Conservation (phyloP, 345 rosid species). For the Bretschneidera sinensis region DNA sequence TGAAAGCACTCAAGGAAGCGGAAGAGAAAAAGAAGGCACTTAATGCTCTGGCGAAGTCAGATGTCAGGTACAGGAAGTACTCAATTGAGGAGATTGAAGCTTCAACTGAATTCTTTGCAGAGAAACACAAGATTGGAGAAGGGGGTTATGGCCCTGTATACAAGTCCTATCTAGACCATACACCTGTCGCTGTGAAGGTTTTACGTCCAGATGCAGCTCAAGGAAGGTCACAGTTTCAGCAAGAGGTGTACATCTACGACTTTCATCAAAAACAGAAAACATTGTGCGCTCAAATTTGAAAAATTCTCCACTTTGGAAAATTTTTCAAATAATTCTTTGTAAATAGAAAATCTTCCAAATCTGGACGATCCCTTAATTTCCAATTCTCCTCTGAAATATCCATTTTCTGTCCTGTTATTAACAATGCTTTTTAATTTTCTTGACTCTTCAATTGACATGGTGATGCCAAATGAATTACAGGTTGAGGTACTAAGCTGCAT, state of each 20-base stretch:
- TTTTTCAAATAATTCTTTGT: too few relatives aligned
- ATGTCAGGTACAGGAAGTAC: constrained; percentile 71
- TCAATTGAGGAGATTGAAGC: constrained; percentile 77
- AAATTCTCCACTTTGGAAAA: background rate
- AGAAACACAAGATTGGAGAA: constrained; percentile 72
- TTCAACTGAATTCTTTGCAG: constrained; percentile 68
- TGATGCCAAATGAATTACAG: constrained; percentile 27
- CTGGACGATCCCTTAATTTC: background rate
- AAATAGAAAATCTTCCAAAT: too few relatives aligned
- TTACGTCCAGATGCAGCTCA: constrained; percentile 88
- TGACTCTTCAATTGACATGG: background rate
- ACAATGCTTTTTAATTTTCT: constrained; percentile 7
- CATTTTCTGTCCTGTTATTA: constrained; percentile 7
- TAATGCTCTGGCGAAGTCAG: constrained; percentile 44
- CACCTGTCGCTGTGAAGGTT: constrained; percentile 79
- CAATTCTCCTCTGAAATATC: background rate
- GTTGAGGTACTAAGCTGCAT: constrained; percentile 86
- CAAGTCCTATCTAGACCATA: constrained; percentile 70
- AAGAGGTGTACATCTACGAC: constrained; percentile 51
- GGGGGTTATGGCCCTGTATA: constrained; percentile 97
- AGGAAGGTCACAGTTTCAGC: constrained; percentile 89
- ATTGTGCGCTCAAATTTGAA: background rate
- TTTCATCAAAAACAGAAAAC: background rate
- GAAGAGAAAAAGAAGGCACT: constrained; percentile 70
- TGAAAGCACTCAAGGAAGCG: constrained; percentile 66